These are phyloP conservation scores for Plasmodium falciparum DNA, from an alignment of 169 alveolate species.

Conservation along the genomic window DNA sequence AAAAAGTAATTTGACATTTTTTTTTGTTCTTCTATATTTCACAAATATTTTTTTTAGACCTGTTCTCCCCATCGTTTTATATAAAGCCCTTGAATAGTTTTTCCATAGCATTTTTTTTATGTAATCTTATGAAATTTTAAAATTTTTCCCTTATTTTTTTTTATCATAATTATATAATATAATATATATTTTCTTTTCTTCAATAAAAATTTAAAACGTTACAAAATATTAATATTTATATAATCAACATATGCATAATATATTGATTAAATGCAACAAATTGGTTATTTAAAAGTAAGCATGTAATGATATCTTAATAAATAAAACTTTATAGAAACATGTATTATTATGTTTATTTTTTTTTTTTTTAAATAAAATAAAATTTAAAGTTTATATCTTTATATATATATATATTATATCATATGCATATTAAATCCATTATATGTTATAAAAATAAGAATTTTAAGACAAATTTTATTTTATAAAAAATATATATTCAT, in stretches of 20 bases:
- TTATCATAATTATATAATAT: constrained; percentile 37
- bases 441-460: too few species aligned
- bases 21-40: constrained; percentile 13
- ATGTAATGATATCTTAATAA: neutral
- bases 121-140: constrained; percentile 18
- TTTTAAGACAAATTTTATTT: too few species aligned
- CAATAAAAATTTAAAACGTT: constrained; percentile 16
- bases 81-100: constrained; percentile 20
- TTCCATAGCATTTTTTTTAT: constrained; percentile 65
- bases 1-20: constrained; percentile 27
- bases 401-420: too few species aligned
- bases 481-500: too few species aligned
- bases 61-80: constrained; percentile 29
- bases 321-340: constrained; percentile 14
- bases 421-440: too few species aligned
- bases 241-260: constrained; percentile 3
- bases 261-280: constrained; percentile 34
- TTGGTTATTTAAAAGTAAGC: constrained; percentile 24
- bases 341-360: neutral
- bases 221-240: constrained; percentile 3
- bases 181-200: constrained; percentile 2
- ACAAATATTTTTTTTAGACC: constrained; percentile 10
- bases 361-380: too few species aligned
- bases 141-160: constrained; percentile 1
- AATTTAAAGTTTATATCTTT: too few species aligned